Conservation (phyloP, 306 rosid species). For the Leucaena leucocephala region DNA sequence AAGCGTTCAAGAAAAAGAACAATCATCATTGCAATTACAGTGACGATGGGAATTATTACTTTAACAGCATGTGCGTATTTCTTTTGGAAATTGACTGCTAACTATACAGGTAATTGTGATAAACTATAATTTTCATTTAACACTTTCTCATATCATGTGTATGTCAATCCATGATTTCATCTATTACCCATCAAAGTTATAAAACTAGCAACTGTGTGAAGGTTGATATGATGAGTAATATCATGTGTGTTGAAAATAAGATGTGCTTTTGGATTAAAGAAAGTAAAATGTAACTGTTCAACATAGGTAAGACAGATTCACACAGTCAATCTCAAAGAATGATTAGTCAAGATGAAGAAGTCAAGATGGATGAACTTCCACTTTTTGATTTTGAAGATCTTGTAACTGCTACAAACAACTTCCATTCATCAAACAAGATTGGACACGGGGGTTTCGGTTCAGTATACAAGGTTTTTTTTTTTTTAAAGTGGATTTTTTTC, state of each 20-base stretch:
- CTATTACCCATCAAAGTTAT: neutral
- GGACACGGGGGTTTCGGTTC: slow-evolving; percentile 1
- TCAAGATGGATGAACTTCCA: slow-evolving; percentile 25
- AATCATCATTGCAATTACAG: neutral
- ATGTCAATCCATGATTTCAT: neutral
- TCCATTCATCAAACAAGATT: neutral
- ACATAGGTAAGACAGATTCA: neutral
- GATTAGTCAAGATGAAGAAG: neutral
- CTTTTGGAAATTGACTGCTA: neutral
- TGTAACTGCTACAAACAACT: slow-evolving; percentile 32
- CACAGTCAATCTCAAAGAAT: neutral
- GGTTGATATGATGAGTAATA: neutral
- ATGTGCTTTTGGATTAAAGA: neutral
- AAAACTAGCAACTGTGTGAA: too few species aligned
- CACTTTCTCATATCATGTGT: neutral
- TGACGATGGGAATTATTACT: neutral
- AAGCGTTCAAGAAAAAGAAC: neutral
- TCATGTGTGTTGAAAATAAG: neutral
- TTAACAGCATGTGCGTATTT: neutral
- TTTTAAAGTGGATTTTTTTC: neutral
- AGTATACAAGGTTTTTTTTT: slow-evolving; percentile 11
- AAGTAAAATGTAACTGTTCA: too few species aligned
- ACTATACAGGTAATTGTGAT: neutral
- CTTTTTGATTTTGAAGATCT: slow-evolving; percentile 22
- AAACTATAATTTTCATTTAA: neutral